phyloP scores from a whole-genome alignment of 2,329 filamentous ascomycete species.

The Aspergillus proliferans region DNA sequence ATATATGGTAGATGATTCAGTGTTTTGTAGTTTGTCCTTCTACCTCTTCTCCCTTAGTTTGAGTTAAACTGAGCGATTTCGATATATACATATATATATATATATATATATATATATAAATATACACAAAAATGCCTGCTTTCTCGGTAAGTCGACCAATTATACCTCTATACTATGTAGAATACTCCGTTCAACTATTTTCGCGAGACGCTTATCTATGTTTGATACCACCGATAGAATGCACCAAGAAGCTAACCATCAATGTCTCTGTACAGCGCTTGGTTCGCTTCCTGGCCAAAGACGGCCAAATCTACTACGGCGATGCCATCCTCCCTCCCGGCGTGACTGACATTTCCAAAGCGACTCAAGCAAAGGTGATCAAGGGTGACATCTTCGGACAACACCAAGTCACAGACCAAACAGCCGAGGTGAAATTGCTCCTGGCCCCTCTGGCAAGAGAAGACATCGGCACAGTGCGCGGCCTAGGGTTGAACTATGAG shows the following conservation, averaged over 20 bases:
- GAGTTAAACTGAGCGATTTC: neutral
- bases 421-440: constrained; percentile 49
- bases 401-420: constrained; percentile 57
- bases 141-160: constrained; percentile 25
- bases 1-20: neutral
- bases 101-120: constrained; percentile 3
- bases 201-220: neutral
- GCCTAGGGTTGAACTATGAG: constrained; percentile 65
- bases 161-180: neutral
- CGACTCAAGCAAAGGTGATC: constrained; percentile 57
- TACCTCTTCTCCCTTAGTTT: neutral
- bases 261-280: constrained; percentile 49
- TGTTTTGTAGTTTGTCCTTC: neutral
- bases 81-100: constrained; percentile 3
- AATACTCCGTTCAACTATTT: neutral
- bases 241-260: neutral
- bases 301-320: constrained; percentile 65
- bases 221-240: neutral
- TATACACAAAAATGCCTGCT: constrained; percentile 35
- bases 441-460: constrained; percentile 58
- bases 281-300: constrained; percentile 65
- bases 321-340: constrained; percentile 63
- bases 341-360: constrained; percentile 55
- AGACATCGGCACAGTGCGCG: constrained; percentile 61
- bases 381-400: constrained; percentile 60